Evolutionary conservation across 2,329 filamentous ascomycete genomes (phyloP).

Genomic region (Cytospora schulzeri): DNA sequence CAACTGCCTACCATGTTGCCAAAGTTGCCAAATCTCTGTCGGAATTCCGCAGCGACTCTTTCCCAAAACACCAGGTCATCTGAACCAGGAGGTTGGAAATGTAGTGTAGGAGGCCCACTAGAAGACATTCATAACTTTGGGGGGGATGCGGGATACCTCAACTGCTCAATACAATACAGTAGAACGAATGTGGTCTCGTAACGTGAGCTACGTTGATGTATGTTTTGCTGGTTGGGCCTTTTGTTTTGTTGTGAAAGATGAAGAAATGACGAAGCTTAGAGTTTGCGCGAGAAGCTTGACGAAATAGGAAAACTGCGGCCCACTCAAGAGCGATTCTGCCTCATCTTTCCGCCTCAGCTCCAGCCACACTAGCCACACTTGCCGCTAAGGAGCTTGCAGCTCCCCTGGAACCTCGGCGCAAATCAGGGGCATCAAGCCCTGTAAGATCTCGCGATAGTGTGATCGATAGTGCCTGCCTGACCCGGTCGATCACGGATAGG

Average conservation of each 20-base stretch:
- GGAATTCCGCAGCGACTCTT: constrained; percentile 32
- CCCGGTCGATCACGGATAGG: not conserved
- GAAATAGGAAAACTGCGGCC: constrained; percentile 19
- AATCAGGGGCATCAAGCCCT: not conserved
- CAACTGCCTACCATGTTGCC: constrained; percentile 34
- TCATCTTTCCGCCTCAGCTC: constrained; percentile 15
- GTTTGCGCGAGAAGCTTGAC: constrained; percentile 4
- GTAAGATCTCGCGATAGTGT: not conserved
- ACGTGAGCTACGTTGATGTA: not conserved
- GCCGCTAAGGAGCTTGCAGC: not conserved
- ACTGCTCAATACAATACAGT: constrained; percentile 1
- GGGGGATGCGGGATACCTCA: constrained; percentile 12
- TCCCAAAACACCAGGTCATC: constrained; percentile 33
- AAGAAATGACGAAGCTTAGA: constrained; percentile 14
- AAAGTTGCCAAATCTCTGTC: constrained; percentile 31
- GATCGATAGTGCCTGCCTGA: not conserved
- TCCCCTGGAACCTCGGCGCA: not conserved
- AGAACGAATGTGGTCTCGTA: not conserved
- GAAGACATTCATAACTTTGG: constrained; percentile 28
- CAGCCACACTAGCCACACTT: not conserved
- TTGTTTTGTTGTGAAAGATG: constrained; percentile 4
- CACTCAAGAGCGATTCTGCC: constrained; percentile 19
- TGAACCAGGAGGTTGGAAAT: constrained; percentile 27
- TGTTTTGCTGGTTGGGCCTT: constrained; percentile 1
- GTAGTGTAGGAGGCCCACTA: constrained; percentile 25